Evolutionary conservation across 768 basidiomycete species (phyloP), one percentile per base, ranked within the genome.

Genomic region (Pisolithus albus): DNA sequence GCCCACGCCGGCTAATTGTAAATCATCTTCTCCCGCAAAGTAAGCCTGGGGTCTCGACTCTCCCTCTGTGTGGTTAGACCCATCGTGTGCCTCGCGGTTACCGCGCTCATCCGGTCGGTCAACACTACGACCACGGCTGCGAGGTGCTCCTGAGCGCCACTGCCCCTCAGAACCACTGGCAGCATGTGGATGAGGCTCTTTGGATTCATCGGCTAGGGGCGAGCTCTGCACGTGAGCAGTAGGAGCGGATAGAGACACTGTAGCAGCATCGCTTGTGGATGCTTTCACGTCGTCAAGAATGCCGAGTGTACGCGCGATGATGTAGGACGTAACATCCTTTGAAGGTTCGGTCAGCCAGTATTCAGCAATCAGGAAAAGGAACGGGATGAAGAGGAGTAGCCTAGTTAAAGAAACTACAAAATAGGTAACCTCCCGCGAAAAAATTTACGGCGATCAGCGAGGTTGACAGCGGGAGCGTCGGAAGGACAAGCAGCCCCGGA

Each of bases 241-340:
- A 39, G 52, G 44, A 19, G 41, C 41, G 40, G 46, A 50, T 24
- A 46, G 47, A 24, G 42, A 45, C 24, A 30, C 37, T 8, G 45
- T 28, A 21, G 68, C 63, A 40, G 59, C 65, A 57, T 84, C 86
- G 64, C 77, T 81, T 23, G 86, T 88, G 11, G 85, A 83, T 0
- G 86, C 84, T 63, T 83, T 84, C 47, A 83, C 81, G 53, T 79
- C 78, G 66, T 88, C 87, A 56, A 87, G 77, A 49, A 88, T 76
- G 32, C 88, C 88, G 47, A 92, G 75, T 6, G 87, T 90, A 52
- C 88, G 83, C 11, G 86, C 89, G 62, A 92, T 86, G 52, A 83
- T 80, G 59, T 91, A 92, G 18, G 89, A 87, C 2, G 81, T 73
- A 50, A 91, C 80, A 64, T 92, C 88, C 88, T 91, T 21, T 36